Evolutionary conservation across 106 monocot genomes (phyloP).

Genomic region (Chionographis japonica): DNA sequence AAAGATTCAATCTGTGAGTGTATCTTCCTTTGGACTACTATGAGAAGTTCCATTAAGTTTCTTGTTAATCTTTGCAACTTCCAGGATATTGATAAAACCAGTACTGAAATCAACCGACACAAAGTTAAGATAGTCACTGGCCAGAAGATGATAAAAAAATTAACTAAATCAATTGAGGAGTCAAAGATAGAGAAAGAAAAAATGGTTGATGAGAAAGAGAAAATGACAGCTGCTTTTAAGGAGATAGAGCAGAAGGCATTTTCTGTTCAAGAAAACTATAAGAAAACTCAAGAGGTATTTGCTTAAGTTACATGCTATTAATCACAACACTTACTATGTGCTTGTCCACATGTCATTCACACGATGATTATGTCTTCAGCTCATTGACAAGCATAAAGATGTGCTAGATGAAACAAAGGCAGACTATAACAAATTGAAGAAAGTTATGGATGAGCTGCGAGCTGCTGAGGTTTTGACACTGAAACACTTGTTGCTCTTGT

Average conservation of each 20-base stretch:
- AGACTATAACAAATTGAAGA: conserved; percentile 74
- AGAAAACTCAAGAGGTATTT: conserved; percentile 72
- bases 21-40: not conserved
- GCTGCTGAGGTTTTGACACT: conserved; percentile 65
- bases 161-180: conserved; percentile 74
- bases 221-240: conserved; percentile 56
- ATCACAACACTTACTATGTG: not conserved
- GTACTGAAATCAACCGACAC: conserved; percentile 76
- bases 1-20: conserved; percentile 80
- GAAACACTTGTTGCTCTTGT: not conserved
- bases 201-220: conserved; percentile 55
- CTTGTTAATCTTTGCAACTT: not conserved
- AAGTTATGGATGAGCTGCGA: conserved; percentile 70
- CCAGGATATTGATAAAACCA: conserved; percentile 91
- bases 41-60: not conserved
- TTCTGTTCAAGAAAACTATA: conserved; percentile 71
- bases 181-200: conserved; percentile 75
- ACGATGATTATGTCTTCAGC: conserved; percentile 28
- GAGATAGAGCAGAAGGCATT: conserved; percentile 81
- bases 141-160: conserved; percentile 59
- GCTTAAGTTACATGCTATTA: not conserved
- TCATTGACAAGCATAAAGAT: conserved; percentile 75
- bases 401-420: conserved; percentile 64
- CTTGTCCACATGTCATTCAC: not conserved
- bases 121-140: conserved; percentile 71